Evolutionary conservation across 2,329 filamentous ascomycete species (phyloP).

Genomic region (Helotiales sp.): DNA sequence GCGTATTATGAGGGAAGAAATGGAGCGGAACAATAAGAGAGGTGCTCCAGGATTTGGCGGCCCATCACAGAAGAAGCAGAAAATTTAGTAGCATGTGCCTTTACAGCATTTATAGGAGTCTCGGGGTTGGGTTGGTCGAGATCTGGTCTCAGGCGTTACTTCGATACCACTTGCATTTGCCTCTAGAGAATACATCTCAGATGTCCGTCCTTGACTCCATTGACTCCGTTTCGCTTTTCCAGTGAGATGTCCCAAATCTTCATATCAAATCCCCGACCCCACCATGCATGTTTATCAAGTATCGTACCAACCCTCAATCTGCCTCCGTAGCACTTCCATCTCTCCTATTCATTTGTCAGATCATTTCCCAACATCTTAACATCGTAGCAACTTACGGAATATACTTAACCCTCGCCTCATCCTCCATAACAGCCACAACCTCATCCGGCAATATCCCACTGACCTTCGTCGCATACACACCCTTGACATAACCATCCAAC

Average conservation of each 20-base stretch:
- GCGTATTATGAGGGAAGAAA: conserved; percentile 84
- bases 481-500: conserved; percentile 81
- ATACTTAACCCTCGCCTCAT: conserved; percentile 64
- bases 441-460: conserved; percentile 75
- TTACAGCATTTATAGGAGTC: conserved; percentile 1
- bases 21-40: conserved; percentile 66
- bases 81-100: conserved; percentile 36
- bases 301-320: conserved; percentile 22
- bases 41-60: conserved; percentile 48
- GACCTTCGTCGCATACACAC: conserved; percentile 94
- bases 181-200: conserved; percentile 17
- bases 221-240: conserved; percentile 25
- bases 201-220: conserved; percentile 21
- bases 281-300: conserved; percentile 1
- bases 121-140: conserved; percentile 16
- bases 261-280: not conserved
- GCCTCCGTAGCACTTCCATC: conserved; percentile 51
- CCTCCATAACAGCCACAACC: conserved; percentile 58
- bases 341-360: conserved; percentile 42
- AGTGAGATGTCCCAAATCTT: conserved; percentile 3
- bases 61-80: conserved; percentile 56
- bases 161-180: conserved; percentile 31
- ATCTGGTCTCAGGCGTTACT: conserved; percentile 23
- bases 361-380: not conserved
- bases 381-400: conserved; percentile 57